Conservation (phyloP, 305 asterid genomes). For the Plantago coronopus region DNA sequence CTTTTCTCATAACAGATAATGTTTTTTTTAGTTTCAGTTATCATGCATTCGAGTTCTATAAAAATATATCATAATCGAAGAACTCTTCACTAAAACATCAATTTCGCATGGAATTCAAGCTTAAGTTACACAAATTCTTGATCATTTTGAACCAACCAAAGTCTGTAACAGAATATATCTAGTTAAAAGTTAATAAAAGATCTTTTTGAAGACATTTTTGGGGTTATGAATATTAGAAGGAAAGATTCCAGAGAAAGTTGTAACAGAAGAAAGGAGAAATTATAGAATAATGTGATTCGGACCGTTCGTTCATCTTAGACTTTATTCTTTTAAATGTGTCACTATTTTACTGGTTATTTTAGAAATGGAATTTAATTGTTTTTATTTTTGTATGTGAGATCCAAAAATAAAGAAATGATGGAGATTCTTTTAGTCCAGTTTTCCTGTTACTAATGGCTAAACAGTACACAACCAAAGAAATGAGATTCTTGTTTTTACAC, state of each 20-base stretch:
- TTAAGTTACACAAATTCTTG: not conserved
- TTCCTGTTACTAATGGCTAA: constrained; percentile 14
- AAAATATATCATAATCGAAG: too few relatives aligned
- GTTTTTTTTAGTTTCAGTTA: too few relatives aligned
- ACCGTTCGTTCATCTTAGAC: constrained; percentile 4
- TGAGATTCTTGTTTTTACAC: constrained; percentile 6
- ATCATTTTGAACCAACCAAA: not conserved
- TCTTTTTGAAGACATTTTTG: too few relatives aligned
- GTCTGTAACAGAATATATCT: not conserved
- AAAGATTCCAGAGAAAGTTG: constrained; percentile 16
- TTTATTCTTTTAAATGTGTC: constrained; percentile 6
- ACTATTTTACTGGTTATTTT: not conserved
- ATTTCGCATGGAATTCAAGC: too few relatives aligned
- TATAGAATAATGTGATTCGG: constrained; percentile 12
- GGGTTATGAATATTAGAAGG: constrained; percentile 8
- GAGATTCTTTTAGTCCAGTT: not conserved
- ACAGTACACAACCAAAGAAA: constrained; percentile 3
- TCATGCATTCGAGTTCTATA: too few relatives aligned
- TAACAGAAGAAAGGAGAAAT: constrained; percentile 1
- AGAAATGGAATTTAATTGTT: not conserved
- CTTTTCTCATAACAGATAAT: too few relatives aligned
- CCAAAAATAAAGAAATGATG: too few relatives aligned
- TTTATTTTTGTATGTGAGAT: too few relatives aligned
- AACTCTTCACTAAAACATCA: too few relatives aligned
- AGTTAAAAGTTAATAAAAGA: too few relatives aligned